phyloP scores from a whole-genome alignment of 2,329 filamentous ascomycete genomes.

The Fonsecaea nubica region DNA sequence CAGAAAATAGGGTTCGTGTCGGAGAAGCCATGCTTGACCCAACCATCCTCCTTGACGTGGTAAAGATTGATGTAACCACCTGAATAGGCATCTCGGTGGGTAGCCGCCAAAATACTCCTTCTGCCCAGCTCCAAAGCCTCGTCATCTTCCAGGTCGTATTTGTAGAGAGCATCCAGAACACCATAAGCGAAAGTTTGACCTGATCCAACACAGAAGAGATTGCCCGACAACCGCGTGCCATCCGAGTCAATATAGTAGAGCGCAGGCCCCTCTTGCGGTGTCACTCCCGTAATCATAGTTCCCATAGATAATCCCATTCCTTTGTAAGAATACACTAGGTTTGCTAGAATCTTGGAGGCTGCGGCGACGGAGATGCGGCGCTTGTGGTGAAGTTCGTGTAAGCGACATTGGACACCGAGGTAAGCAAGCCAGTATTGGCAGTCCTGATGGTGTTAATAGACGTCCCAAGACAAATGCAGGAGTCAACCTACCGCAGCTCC shows the following conservation, averaged over 20 bases:
- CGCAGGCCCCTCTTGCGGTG: conserved; percentile 91
- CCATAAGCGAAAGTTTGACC: conserved; percentile 99
- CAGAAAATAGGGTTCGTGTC: conserved; percentile 99
- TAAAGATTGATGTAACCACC: conserved; percentile 99
- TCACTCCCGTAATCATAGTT: conserved; percentile 98
- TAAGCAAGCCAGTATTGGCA: conserved; percentile 99
- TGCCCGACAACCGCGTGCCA: conserved; percentile 87
- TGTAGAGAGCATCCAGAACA: conserved; percentile 94
- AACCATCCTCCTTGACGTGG: conserved; percentile 98
- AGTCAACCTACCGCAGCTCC: conserved; percentile 76
- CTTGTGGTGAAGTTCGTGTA: conserved; percentile 99
- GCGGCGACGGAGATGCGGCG: conserved; percentile 97
- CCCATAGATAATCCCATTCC: conserved; percentile 99
- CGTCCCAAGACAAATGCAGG: not conserved
- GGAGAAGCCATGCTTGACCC: conserved; percentile 98
- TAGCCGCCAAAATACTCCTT: conserved; percentile 92
- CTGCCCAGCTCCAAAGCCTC: conserved; percentile 90
- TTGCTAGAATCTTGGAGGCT: conserved; percentile 97
- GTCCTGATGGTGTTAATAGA: conserved; percentile 63
- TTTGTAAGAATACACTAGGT: conserved; percentile 98
- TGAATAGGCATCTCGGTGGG: conserved; percentile 97
- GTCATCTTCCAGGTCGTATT: conserved; percentile 83
- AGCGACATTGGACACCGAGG: conserved; percentile 97
- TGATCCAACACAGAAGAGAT: conserved; percentile 97
- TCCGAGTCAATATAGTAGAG: conserved; percentile 99